Base-by-base conservation (phyloP, 768 basidiomycete species). In the Boletus rex-veris region DNA sequence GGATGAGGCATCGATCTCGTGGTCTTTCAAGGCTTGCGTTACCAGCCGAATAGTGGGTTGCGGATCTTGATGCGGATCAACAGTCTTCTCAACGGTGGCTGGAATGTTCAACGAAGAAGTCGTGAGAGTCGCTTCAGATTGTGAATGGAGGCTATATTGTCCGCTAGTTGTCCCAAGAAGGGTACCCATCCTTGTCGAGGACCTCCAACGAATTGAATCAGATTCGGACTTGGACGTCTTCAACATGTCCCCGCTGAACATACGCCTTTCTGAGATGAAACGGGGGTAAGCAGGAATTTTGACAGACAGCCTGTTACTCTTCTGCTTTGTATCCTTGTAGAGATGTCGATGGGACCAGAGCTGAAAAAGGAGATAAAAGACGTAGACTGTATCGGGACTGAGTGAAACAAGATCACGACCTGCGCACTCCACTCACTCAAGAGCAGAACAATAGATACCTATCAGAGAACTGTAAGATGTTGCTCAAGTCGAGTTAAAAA, bases 291-390 rank as follows among this genome's bases (percentile, higher is more conserved):
- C 64, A 24, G 66, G 64, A 50, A 73, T 57, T 64, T 70, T 65
- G 49, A 72, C 64, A 16, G 75, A 67, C 2, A 74, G 50, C 37
- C 66, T 72, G 37, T 68, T 63, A 51, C 78, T 81, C 57, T 75
- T 77, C 58, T 76, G 75, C 62, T 78, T 74, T 12, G 66, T 64
- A 42, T 78, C 80, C 16, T 73, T 69, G 65, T 81, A 84, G 33
- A 83, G 68, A 57, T 80, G 71, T 52, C 71, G 72, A 63, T 83
- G 82, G 4, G 81, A 80, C 74, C 76, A 81, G 12, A 84, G 73
- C 62, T 81, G 81, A 62, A 83, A 82, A 48, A 82, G 64, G 33
- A 83, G 71, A 60, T 79, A 81, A 19, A 71, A 68, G 21, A 67
- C 55, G 60, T 85, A 84, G 55, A 80, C 81, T 82, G 58, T 31